phyloP scores from a whole-genome alignment of 129 eudicot genomes.

The Pulicaria dysenterica region DNA sequence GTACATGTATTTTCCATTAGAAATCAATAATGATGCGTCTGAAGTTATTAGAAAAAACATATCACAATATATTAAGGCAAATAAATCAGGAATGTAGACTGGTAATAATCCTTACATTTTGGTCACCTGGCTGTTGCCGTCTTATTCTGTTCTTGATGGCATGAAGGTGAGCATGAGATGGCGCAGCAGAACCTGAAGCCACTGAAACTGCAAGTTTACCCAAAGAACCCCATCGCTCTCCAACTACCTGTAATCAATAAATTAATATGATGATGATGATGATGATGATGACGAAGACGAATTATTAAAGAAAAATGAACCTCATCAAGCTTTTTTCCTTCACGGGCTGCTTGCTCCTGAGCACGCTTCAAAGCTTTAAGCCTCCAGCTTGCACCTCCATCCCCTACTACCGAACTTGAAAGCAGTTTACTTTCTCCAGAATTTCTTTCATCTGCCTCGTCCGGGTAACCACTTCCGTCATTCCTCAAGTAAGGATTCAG shows the following conservation, averaged over 20 bases:
- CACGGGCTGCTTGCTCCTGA: conserved; percentile 97
- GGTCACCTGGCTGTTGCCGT: conserved; percentile 37
- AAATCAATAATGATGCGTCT: not conserved
- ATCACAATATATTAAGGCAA: not conserved
- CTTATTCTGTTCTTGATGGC: conserved; percentile 69
- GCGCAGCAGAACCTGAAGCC: conserved; percentile 78
- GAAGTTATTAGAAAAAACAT: not conserved
- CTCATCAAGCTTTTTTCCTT: conserved; percentile 78
- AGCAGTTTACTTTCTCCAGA: conserved; percentile 44
- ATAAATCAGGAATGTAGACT: not conserved
- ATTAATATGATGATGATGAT: not conserved
- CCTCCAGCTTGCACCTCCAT: conserved; percentile 99
- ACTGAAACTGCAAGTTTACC: conserved; percentile 91
- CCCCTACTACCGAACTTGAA: conserved; percentile 81
- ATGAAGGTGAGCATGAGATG: conserved; percentile 86
- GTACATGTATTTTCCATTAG: not conserved
- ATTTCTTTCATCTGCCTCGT: conserved; percentile 48
- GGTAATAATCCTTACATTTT: conserved; percentile 32
- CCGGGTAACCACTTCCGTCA: conserved; percentile 84
- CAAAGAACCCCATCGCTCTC: conserved; percentile 94
- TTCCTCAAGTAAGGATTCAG: conserved; percentile 75
- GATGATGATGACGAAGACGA: not conserved
- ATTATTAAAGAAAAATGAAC: conserved; percentile 36
- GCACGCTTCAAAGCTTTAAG: conserved; percentile 92
- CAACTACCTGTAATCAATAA: conserved; percentile 65